phyloP scores from a whole-genome alignment of 177 flowering plant species.

The Telopea speciosissima region DNA sequence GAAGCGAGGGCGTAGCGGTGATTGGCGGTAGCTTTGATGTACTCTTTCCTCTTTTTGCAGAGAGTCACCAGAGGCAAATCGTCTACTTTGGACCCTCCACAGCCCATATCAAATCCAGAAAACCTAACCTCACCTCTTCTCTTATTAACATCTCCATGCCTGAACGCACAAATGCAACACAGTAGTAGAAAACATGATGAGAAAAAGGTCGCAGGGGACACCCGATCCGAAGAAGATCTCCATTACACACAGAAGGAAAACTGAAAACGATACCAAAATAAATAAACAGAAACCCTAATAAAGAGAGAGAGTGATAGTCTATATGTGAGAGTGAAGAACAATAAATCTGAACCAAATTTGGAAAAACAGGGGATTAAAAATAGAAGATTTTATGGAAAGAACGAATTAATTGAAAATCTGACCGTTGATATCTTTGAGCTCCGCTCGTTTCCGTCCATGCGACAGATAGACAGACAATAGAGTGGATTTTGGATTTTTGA shows the following conservation, averaged over 20 bases:
- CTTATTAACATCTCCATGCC: constrained; percentile 4
- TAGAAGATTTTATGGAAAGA: background rate
- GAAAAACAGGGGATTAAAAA: background rate
- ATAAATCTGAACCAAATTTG: background rate
- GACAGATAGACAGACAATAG: constrained; percentile 6
- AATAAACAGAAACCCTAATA: background rate
- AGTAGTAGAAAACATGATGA: constrained; percentile 1
- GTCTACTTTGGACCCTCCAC: constrained; percentile 65
- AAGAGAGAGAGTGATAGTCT: too few species aligned
- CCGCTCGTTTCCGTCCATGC: constrained; percentile 18
- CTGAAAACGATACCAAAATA: background rate
- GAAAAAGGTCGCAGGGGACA: background rate
- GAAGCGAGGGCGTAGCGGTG: constrained; percentile 68
- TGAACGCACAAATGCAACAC: constrained; percentile 2
- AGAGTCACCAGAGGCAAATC: constrained; percentile 52
- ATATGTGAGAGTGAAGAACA: too few species aligned
- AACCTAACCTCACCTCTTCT: constrained; percentile 7
- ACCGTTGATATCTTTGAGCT: constrained; percentile 18
- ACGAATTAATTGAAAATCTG: background rate
- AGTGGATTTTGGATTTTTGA: background rate
- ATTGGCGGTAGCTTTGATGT: constrained; percentile 54
- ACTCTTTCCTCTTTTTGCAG: constrained; percentile 59
- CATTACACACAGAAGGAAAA: background rate
- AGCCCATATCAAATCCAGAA: constrained; percentile 47
- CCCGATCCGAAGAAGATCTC: constrained; percentile 1